phyloP scores from a whole-genome alignment of 2,329 filamentous ascomycete species.

The Xylaria sp. region DNA sequence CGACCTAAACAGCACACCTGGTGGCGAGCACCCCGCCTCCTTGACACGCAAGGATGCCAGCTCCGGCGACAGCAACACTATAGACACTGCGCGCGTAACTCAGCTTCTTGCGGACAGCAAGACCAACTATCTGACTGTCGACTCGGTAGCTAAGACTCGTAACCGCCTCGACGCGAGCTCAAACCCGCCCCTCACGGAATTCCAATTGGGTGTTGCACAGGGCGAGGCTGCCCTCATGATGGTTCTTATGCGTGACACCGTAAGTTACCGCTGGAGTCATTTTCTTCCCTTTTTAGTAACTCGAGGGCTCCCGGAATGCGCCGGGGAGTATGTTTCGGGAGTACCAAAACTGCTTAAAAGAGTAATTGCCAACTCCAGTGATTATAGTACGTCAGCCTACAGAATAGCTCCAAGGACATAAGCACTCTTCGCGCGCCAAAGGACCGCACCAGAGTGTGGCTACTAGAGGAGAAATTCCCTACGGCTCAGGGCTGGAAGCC shows the following conservation, averaged over 20 bases:
- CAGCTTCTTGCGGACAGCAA: slow-evolving; percentile 36
- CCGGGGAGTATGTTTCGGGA: too few relatives aligned
- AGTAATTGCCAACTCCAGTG: too few relatives aligned
- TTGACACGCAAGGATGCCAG: slow-evolving; percentile 38
- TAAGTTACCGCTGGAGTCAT: too few relatives aligned
- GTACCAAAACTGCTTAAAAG: too few relatives aligned
- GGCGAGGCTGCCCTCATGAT: slow-evolving; percentile 39
- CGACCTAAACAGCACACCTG: slow-evolving; percentile 34
- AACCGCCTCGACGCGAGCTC: slow-evolving; percentile 36
- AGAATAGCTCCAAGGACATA: slow-evolving; percentile 3
- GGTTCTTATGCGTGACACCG: slow-evolving; percentile 38
- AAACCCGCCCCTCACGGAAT: slow-evolving; percentile 17
- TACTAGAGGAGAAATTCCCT: slow-evolving; percentile 39
- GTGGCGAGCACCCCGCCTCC: slow-evolving; percentile 38
- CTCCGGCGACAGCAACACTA: slow-evolving; percentile 35
- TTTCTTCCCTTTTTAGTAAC: too few relatives aligned
- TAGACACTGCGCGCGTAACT: slow-evolving; percentile 33
- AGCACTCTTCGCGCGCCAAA: slow-evolving; percentile 35
- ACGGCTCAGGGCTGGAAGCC: slow-evolving; percentile 39
- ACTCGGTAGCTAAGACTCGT: slow-evolving; percentile 35
- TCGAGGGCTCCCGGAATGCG: too few relatives aligned
- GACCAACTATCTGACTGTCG: slow-evolving; percentile 32
- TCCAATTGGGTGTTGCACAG: slow-evolving; percentile 17
- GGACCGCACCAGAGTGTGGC: slow-evolving; percentile 35
- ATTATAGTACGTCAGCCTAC: slow-evolving; percentile 22